Base-by-base conservation (phyloP, 2,329 filamentous ascomycete genomes). In the Clarireedia homoeocarpa region DNA sequence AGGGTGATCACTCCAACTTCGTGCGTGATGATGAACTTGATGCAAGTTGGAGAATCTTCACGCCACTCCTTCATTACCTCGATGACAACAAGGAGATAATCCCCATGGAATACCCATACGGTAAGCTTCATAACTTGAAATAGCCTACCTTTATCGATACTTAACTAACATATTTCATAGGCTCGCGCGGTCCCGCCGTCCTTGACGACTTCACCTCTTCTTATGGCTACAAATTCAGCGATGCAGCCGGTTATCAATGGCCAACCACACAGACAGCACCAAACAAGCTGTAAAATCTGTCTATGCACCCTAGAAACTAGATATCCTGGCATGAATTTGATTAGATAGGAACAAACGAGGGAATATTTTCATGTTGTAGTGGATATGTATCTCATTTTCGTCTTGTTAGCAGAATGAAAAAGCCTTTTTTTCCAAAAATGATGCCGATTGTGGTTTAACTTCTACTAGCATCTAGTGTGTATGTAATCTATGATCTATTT, bases 1-100 rank as follows among this genome's bases (percentile, higher is more conserved):
- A 99, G 84, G 94, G 94, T 60, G 94, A 99, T 71, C 94, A 99
- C 81, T 97, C 91, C 74, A 99, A 99, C 85, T 99, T 99, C 74
- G 91, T 96, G 62, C 86, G 91, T 77, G 91, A 96, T 67, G 91
- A 96, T 70, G 94, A 99, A 77, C 82, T 99, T 30, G 94, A 99
- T 69, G 91, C 94, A 58, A 94, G 88, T 76, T 99, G 94, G 94
- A 90, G 91, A 73, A 95, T 99, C 74, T 99, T 99, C 76, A 95
- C 91, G 2, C 94, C 94, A 65, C 85, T 99, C 39, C 81, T 99
- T 61, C 92, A 99, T 79, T 99, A 99, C 76, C 84, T 99, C 12
- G 95, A 99, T 63, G 91, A 96, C 71, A 96, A 97, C 81, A 96
- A 96, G 81, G 94, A 99, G 76, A 97, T 99, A 64, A 89, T 96